Conservation (phyloP, 768 basidiomycete genomes). For the Termitomyces sp. region DNA sequence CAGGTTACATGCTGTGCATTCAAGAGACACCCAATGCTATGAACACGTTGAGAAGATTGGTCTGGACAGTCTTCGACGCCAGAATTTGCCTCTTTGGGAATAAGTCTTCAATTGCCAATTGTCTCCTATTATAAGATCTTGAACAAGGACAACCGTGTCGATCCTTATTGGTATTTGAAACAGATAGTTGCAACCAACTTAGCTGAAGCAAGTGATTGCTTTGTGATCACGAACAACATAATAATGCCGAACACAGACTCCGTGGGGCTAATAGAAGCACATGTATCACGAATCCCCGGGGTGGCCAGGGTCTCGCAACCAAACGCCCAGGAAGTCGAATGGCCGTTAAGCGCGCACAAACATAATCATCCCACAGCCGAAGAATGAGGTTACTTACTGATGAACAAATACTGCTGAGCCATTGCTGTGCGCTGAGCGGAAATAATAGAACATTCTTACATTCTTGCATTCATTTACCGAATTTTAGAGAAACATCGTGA, state of each 20-base stretch:
- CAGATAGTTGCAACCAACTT: constrained; percentile 7
- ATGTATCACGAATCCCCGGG: neutral
- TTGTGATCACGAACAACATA: constrained; percentile 8
- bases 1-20: neutral
- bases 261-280: constrained; percentile 2
- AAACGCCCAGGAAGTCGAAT: constrained; percentile 5
- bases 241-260: constrained; percentile 6
- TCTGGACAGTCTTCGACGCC: neutral
- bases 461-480: neutral
- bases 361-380: neutral
- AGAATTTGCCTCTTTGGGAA: neutral
- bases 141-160: neutral
- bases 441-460: neutral
- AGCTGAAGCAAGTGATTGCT: neutral
- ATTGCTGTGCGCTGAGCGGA: constrained; percentile 2
- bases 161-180: constrained; percentile 1
- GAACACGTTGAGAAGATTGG: neutral
- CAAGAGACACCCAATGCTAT: neutral
- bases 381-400: neutral
- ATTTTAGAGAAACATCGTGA: neutral
- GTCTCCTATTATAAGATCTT: neutral
- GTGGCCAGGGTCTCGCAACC: constrained; percentile 10
- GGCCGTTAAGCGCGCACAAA: constrained; percentile 6
- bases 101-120: neutral
- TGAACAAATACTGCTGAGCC: neutral